Evolutionary conservation across 73 alveolate genomes (phyloP).

Genomic region (Effrenium voratum): DNA sequence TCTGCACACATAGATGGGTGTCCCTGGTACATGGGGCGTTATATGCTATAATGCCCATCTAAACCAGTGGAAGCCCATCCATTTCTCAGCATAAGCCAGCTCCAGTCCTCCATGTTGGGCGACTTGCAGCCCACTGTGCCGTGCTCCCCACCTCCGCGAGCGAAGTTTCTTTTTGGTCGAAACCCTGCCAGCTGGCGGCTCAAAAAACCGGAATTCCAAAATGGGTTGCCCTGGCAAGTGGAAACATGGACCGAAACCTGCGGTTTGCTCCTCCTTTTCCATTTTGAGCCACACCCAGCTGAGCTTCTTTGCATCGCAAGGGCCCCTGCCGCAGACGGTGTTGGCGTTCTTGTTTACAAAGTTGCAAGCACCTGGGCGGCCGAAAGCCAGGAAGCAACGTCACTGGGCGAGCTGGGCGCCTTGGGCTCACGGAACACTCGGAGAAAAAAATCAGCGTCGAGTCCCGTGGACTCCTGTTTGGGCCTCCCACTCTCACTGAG

Average conservation of each 20-base stretch:
- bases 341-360: constrained; percentile 18
- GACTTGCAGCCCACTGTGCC: constrained; percentile 2
- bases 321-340: neutral
- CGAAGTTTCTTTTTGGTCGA: neutral
- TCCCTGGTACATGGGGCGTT: neutral
- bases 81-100: too few species aligned
- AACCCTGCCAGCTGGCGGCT: neutral
- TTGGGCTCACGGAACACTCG: neutral
- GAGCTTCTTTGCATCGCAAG: neutral
- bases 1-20: neutral
- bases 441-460: neutral
- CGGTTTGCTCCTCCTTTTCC: neutral
- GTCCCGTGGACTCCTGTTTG: neutral
- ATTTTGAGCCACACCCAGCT: neutral
- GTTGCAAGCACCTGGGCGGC: neutral
- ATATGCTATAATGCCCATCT: neutral
- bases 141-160: neutral
- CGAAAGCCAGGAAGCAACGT: neutral
- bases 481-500: neutral
- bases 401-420: too few species aligned
- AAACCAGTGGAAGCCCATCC: neutral
- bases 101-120: neutral
- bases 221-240: neutral
- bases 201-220: neutral
- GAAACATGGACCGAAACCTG: neutral